A percentile compares a stretch with the other conserved stretches of the same genome.
Evolutionary conservation across 2,329 filamentous ascomycete species (phyloP).

Genomic region (Aureobasidium sp.): DNA sequence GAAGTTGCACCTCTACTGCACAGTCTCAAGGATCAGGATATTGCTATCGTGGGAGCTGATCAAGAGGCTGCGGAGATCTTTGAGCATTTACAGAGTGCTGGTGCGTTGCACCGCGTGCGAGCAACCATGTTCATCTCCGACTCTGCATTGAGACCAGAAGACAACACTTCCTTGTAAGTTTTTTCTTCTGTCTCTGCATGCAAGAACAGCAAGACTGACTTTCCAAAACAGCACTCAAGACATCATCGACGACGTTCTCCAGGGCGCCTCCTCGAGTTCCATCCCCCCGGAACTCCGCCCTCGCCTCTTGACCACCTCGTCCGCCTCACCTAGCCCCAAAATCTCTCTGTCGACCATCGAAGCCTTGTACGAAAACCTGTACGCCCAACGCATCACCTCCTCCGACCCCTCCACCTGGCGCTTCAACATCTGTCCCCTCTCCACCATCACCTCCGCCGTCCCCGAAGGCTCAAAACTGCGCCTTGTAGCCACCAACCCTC

Average conservation of each 20-base stretch:
- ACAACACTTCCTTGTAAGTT: conserved; percentile 21
- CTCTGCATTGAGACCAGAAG: conserved; percentile 22
- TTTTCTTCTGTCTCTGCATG: background rate
- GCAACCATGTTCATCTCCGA: conserved; percentile 23
- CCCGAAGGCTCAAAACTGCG: conserved; percentile 16
- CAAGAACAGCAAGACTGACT: background rate
- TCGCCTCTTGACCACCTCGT: background rate
- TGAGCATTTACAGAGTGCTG: conserved; percentile 20
- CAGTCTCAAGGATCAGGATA: conserved; percentile 14
- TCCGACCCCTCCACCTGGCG: conserved; percentile 21
- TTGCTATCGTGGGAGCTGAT: conserved; percentile 23
- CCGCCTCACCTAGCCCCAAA: conserved; percentile 16
- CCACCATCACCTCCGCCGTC: conserved; percentile 17
- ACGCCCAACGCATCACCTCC: conserved; percentile 22
- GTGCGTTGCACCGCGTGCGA: conserved; percentile 18
- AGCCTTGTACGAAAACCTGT: conserved; percentile 22
- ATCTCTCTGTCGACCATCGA: conserved; percentile 23
- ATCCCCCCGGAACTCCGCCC: conserved; percentile 13
- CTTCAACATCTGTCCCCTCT: conserved; percentile 19
- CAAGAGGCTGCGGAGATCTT: conserved; percentile 25
- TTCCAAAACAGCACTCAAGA: conserved; percentile 16
- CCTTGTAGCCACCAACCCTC: conserved; percentile 18
- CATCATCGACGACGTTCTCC: conserved; percentile 14
- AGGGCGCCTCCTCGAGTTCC: background rate
- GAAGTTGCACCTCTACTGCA: conserved; percentile 19